Conservation (phyloP, 2,329 filamentous ascomycete species). For the Neonectria neomacrospora region DNA sequence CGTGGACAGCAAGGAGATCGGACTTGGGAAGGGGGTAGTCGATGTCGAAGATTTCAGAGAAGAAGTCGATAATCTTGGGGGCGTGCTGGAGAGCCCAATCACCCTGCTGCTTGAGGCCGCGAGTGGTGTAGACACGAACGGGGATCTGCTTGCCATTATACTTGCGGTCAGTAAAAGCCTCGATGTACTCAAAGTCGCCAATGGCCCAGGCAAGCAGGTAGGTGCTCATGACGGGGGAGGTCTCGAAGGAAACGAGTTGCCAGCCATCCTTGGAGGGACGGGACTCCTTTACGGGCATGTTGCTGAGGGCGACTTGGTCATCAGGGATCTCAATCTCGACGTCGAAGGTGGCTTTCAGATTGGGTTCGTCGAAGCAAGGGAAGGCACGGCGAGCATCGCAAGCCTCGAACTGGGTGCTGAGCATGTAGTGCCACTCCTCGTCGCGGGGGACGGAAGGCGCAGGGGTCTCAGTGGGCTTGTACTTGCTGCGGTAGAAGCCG, state of each 20-base stretch:
- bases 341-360: conserved; percentile 95
- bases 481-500: conserved; percentile 93
- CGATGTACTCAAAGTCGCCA: conserved; percentile 96
- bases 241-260: conserved; percentile 82
- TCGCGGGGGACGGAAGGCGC: conserved; percentile 82
- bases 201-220: conserved; percentile 93
- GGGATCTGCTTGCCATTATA: conserved; percentile 93
- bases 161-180: conserved; percentile 87
- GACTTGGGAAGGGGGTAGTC: conserved; percentile 95
- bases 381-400: conserved; percentile 95
- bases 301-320: conserved; percentile 89
- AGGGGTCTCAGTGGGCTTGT: conserved; percentile 81
- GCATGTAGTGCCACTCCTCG: conserved; percentile 75
- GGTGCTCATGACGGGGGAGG: conserved; percentile 90
- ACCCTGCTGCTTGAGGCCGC: conserved; percentile 92
- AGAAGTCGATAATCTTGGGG: conserved; percentile 94
- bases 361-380: conserved; percentile 98
- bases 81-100: conserved; percentile 90
- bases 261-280: conserved; percentile 70
- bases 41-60: conserved; percentile 92
- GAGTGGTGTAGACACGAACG: conserved; percentile 94
- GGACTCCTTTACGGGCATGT: conserved; percentile 88
- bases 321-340: conserved; percentile 91
- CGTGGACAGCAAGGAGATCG: conserved; percentile 89
- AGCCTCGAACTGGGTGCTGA: conserved; percentile 97